These are phyloP conservation scores for Blastobotrys ciferrii DNA, from an alignment of 1,139 yeast species.

Conservation along the genomic window DNA sequence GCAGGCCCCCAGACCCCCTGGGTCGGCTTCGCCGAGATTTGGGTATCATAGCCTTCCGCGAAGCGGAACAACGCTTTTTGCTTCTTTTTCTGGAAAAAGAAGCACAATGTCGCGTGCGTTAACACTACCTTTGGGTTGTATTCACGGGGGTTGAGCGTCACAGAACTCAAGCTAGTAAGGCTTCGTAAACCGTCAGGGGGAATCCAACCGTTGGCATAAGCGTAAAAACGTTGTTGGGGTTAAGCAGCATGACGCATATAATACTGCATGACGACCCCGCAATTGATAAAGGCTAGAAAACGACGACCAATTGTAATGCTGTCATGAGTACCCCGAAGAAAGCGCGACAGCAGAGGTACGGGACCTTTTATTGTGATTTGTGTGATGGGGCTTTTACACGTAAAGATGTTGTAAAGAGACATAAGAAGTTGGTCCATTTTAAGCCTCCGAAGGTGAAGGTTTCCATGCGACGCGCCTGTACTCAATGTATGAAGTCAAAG, in stretches of 20 bases:
- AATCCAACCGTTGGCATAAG: background rate
- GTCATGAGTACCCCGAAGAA: slow-evolving; percentile 3
- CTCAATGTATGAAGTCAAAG: slow-evolving; percentile 17
- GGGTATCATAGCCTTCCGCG: no score
- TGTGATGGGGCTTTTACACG: slow-evolving; percentile 19
- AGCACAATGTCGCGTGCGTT: no score
- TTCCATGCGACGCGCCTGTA: slow-evolving; percentile 18
- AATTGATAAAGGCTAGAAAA: no score
- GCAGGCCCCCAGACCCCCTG: no score
- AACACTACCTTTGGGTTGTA: no score
- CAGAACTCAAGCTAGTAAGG: no score
- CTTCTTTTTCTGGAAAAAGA: no score
- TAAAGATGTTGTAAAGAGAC: slow-evolving; percentile 20
- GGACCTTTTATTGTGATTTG: slow-evolving; percentile 15
- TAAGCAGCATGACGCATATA: background rate
- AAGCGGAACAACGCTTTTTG: no score
- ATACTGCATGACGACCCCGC: no score
- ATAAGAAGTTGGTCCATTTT: slow-evolving; percentile 18
- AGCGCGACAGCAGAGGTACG: slow-evolving; percentile 6
- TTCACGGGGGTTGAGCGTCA: no score
- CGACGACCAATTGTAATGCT: background rate
- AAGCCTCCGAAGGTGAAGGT: slow-evolving; percentile 7
- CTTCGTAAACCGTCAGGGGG: no score
- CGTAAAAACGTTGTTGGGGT: background rate
- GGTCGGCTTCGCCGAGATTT: no score